A percentile compares a stretch with the other conserved stretches of the same genome.
Evolutionary conservation across 345 rosid genomes (phyloP).

Genomic region (Eucalyptus leucophloia): DNA sequence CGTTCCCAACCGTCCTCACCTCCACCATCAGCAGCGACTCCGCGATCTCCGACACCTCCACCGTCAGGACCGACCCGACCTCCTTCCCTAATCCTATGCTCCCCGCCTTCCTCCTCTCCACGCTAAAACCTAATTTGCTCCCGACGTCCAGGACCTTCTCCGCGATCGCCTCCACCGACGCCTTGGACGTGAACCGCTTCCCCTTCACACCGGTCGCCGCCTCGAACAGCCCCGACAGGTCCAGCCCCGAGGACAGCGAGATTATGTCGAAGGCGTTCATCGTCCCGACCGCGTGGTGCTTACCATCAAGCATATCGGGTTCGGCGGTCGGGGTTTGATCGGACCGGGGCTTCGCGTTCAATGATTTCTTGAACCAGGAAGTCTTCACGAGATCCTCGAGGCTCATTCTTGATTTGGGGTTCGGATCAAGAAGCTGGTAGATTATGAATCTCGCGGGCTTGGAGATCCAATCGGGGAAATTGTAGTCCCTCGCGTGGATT

Average conservation of each 20-base stretch:
- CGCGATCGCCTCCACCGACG: constrained; percentile 32
- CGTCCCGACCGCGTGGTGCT: background rate
- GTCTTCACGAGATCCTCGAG: constrained; percentile 28
- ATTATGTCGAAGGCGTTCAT: constrained; percentile 78
- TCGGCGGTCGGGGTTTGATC: background rate
- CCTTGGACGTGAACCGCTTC: constrained; percentile 51
- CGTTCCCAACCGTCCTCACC: constrained; percentile 28
- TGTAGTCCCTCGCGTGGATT: constrained; percentile 15
- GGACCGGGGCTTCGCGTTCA: background rate
- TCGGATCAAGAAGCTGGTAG: constrained; percentile 62
- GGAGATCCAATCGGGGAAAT: constrained; percentile 18
- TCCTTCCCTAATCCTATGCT: constrained; percentile 56
- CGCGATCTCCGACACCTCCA: constrained; percentile 36
- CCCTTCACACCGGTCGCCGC: constrained; percentile 15
- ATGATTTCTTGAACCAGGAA: constrained; percentile 43
- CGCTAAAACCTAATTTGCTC: constrained; percentile 47
- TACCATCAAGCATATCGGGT: background rate
- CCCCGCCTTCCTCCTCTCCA: constrained; percentile 45
- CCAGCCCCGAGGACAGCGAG: constrained; percentile 55
- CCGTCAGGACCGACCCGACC: constrained; percentile 21
- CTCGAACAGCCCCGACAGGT: constrained; percentile 66
- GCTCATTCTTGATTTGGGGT: constrained; percentile 64
- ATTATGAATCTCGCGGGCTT: constrained; percentile 40
- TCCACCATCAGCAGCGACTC: constrained; percentile 43
- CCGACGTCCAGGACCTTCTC: constrained; percentile 59